Evolutionary conservation across 331 rosid genomes (phyloP).

Genomic region (Telfairia occidentalis): DNA sequence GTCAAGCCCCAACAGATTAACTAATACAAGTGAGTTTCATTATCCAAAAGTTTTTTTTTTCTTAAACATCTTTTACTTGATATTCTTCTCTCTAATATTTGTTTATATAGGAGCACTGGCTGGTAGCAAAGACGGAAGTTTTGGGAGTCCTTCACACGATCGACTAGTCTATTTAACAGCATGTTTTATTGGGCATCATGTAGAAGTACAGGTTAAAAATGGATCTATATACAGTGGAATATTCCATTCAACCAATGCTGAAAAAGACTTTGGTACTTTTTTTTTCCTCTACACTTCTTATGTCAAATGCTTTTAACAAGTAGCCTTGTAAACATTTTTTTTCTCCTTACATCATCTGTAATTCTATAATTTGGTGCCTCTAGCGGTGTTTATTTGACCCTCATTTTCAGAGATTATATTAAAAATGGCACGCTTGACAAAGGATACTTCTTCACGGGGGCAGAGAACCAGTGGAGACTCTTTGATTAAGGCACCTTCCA

Average conservation of each 20-base stretch:
- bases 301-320: slow-evolving; percentile 9
- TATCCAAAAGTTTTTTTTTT: not conserved
- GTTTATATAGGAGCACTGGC: slow-evolving; percentile 29
- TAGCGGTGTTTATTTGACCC: slow-evolving; percentile 13
- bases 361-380: slow-evolving; percentile 14
- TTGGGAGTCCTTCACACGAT: slow-evolving; percentile 64
- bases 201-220: slow-evolving; percentile 84
- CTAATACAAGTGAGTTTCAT: slow-evolving; percentile 39
- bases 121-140: slow-evolving; percentile 41
- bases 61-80: not conserved
- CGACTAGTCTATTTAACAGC: slow-evolving; percentile 57
- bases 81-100: slow-evolving; percentile 20
- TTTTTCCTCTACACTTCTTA: not conserved
- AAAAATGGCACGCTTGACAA: slow-evolving; percentile 75
- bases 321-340: slow-evolving; percentile 9
- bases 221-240: slow-evolving; percentile 86
- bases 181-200: slow-evolving; percentile 80
- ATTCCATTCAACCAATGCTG: slow-evolving; percentile 72
- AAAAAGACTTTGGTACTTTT: slow-evolving; percentile 74
- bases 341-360: slow-evolving; percentile 14
- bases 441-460: slow-evolving; percentile 56
- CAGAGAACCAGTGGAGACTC: slow-evolving; percentile 47
- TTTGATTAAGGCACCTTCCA: slow-evolving; percentile 52
- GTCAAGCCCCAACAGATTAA: slow-evolving; percentile 46
- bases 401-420: slow-evolving; percentile 55